Base-by-base conservation (phyloP, 192 early-diverging fungal species). In the Podila minutissima region DNA sequence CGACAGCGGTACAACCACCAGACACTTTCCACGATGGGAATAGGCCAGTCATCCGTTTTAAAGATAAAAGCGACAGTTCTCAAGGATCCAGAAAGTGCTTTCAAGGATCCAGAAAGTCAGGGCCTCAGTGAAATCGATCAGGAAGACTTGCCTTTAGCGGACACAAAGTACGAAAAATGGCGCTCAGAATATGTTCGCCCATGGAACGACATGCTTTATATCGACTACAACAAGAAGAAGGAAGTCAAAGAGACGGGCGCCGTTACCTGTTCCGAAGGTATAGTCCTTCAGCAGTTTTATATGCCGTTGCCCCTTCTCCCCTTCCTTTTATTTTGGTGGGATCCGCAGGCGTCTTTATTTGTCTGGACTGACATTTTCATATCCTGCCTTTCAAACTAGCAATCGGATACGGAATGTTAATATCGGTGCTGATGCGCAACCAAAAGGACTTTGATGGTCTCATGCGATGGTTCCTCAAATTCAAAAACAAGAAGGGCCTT, bases 361-460 rank as follows among this genome's bases (percentile, higher is more conserved):
- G 33, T 17, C 28, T 22, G 26, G 59, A 60, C 59, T 60, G 59
- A 60, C 59, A 60, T 28, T 60, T 60, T 60, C n/a, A 60, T 31
- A 32, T 60, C 8, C 31, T 60, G 28, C 59, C 24, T 28, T 60
- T 17, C 24, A 29, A 29, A 28, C 59, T 60, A 60, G 59, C 59
- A 60, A 60, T 60, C 59, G 84, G 84, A 32, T 85, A 85, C 74
- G 84, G 84, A 55, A 83, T 85, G 84, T 49, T 85, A 15, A 72
- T 79, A 33, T 83, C 84, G 22, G 84, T 85, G 26, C 65, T 79
- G 24, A 85, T 75, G 68, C 59, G 75, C 17, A 85, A 85, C 59
- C 84, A 85, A 65, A 35, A 48, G 5, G 84, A 85, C 64, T 85
- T 85, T 70, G 84, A 85, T 75, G 84, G 84, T 74, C 64, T 85